Base-by-base conservation (phyloP, 2,329 filamentous ascomycete genomes). In the Sphaceloma murrayae region DNA sequence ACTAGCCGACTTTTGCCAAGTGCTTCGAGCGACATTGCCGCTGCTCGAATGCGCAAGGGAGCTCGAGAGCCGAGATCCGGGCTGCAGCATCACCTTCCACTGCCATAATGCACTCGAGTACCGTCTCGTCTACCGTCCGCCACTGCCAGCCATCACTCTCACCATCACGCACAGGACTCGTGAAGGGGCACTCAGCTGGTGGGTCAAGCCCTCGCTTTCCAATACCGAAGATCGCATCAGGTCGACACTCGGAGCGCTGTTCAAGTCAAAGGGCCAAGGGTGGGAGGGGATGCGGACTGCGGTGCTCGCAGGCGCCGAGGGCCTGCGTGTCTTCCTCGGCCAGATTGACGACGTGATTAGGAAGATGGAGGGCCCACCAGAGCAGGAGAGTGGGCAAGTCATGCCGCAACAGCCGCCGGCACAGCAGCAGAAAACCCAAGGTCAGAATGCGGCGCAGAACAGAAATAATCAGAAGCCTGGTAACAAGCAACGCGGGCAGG, bases 1-100 rank as follows among this genome's bases (percentile, higher is more conserved):
- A 58, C 53, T 84, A 66, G 56, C 70, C 61, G 56, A 67, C 56
- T 60, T 76, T 70, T 56, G 80, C 16, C 67, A 80, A 2, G 72
- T 75, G 1, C 66, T 85, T 8, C 53, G 70, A 54, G 53, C 73
- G 68, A 61, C 82, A 5, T 68, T 86, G 3, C 77, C 80, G 0
- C 62, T 85, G n/a, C 64, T 85, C 13, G 68, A 68, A 36, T 74
- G 71, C 1, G 62, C 88, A 2, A 71, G 77, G 48, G 63, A 65
- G 26, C 69, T 88, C 16, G 77, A 84, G 51, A 62, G 30, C 5
- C 32, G 36, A 6, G 49, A 58, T 29, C 29, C 47, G 3, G 31
- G 45, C 5, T 24, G 33, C 11, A 43, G 34, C 1, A 29, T 51
- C 8, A 38, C 53, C 4, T 48, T 67, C 4, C 60, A 63, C 30